Percentiles rank a stretch among this genome's conserved stretches.
phyloP scores from a whole-genome alignment of 441 rosid genomes.

The Arabidopsis hybrid region DNA sequence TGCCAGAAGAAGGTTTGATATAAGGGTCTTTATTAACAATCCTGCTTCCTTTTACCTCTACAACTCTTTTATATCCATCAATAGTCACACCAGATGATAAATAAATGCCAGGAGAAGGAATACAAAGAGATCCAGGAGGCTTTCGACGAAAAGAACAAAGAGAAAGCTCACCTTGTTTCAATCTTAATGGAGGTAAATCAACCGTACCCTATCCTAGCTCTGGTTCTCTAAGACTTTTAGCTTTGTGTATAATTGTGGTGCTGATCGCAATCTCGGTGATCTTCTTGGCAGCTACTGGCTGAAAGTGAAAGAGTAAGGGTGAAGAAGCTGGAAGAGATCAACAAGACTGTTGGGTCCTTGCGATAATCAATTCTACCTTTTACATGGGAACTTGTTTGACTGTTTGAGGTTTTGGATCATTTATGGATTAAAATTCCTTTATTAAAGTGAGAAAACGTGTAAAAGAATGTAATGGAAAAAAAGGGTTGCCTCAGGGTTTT shows the following conservation, averaged over 20 bases:
- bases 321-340: constrained; percentile 68
- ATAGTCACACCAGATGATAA: constrained; percentile 2
- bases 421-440: constrained; percentile 4
- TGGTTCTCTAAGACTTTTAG: constrained; percentile 20
- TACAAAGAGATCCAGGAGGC: constrained; percentile 69
- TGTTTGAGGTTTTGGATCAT: background rate
- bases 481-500: constrained; percentile 6
- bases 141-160: constrained; percentile 74
- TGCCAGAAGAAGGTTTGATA: constrained; percentile 77
- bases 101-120: constrained; percentile 62
- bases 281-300: constrained; percentile 51
- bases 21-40: background rate
- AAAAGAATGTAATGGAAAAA: constrained; percentile 5
- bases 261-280: constrained; percentile 14
- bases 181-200: constrained; percentile 63
- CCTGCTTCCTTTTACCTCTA: background rate
- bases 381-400: background rate
- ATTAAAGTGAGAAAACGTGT: background rate
- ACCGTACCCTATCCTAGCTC: constrained; percentile 1
- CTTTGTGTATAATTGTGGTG: constrained; percentile 3
- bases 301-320: constrained; percentile 68
- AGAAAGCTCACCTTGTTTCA: constrained; percentile 65
- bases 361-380: constrained; percentile 28
- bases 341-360: constrained; percentile 51
- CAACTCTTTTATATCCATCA: constrained; percentile 6